These are phyloP conservation scores for Termitomyces sp. DNA, from an alignment of 768 basidiomycete species.

Conservation along the genomic window DNA sequence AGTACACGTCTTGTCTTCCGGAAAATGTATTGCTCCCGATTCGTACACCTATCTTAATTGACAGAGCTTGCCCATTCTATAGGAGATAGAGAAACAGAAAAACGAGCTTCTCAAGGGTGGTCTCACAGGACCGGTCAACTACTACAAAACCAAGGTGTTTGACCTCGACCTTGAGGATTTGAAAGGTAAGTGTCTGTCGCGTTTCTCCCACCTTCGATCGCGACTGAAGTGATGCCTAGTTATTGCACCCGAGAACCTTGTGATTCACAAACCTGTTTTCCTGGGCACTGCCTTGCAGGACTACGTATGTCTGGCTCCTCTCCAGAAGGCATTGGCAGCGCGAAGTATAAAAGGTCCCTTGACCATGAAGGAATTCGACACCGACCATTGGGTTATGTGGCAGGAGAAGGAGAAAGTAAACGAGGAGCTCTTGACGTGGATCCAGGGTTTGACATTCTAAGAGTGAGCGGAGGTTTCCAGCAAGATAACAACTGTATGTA, in stretches of 20 bases:
- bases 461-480: not conserved
- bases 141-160: slow-evolving; percentile 12
- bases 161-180: slow-evolving; percentile 25
- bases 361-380: slow-evolving; percentile 20
- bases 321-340: slow-evolving; percentile 8
- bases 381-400: slow-evolving; percentile 17
- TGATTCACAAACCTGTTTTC: slow-evolving; percentile 29
- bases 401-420: slow-evolving; percentile 15
- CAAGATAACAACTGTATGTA: too few species aligned
- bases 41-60: not conserved
- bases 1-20: slow-evolving; percentile 18
- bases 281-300: slow-evolving; percentile 28
- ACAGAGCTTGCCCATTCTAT: not conserved
- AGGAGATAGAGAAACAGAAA: slow-evolving; percentile 10
- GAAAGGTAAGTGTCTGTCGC: slow-evolving; percentile 21
- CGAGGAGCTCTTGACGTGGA: slow-evolving; percentile 12
- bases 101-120: slow-evolving; percentile 5
- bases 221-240: not conserved
- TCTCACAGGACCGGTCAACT: slow-evolving; percentile 5
- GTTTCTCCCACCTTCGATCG: not conserved
- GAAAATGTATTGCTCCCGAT: slow-evolving; percentile 18
- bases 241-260: slow-evolving; percentile 16
- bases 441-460: not conserved
- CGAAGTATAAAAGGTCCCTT: slow-evolving; percentile 19
- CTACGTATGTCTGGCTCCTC: slow-evolving; percentile 18